A percentile compares a stretch with the other conserved stretches of the same genome.
phyloP scores from a whole-genome alignment of 495 filamentous ascomycete genomes.

The Hypomontagnella submonticulosa region DNA sequence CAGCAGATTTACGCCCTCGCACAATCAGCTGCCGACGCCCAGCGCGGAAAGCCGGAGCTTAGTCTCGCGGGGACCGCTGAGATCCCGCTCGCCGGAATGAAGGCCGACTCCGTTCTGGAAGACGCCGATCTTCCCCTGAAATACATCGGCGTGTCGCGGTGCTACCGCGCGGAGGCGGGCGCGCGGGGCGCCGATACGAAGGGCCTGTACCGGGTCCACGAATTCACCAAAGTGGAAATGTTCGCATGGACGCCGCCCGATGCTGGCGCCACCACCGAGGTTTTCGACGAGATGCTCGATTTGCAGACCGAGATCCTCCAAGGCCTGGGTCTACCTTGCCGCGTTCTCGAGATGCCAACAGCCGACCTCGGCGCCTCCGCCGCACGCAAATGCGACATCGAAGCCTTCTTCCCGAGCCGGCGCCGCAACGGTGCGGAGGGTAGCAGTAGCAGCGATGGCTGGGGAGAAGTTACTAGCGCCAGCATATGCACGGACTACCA shows the following conservation, averaged over 20 bases:
- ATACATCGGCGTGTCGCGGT: constrained; percentile 82
- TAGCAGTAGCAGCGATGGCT: constrained; percentile 70
- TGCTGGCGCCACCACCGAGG: constrained; percentile 53
- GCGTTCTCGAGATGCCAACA: constrained; percentile 91
- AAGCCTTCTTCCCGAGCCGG: constrained; percentile 91
- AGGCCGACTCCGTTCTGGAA: constrained; percentile 75
- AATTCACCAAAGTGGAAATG: constrained; percentile 98
- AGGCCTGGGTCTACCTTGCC: constrained; percentile 81
- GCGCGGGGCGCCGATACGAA: constrained; percentile 89
- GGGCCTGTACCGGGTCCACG: constrained; percentile 97
- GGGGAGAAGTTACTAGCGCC: constrained; percentile 92
- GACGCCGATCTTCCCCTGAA: constrained; percentile 75
- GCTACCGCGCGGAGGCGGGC: constrained; percentile 94
- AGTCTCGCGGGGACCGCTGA: constrained; percentile 89
- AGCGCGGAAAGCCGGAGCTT: constrained; percentile 70
- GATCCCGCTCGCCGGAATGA: constrained; percentile 92
- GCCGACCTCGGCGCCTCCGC: constrained; percentile 90
- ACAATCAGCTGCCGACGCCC: constrained; percentile 67
- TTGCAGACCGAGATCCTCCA: constrained; percentile 86
- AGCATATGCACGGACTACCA: constrained; percentile 97
- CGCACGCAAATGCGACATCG: constrained; percentile 87
- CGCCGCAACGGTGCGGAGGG: constrained; percentile 53
- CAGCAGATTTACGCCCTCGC: constrained; percentile 87
- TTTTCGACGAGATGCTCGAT: constrained; percentile 84
- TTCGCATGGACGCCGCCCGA: constrained; percentile 83